phyloP scores from a whole-genome alignment of 257 asterid genomes.

The Solanum gracilifrons region DNA sequence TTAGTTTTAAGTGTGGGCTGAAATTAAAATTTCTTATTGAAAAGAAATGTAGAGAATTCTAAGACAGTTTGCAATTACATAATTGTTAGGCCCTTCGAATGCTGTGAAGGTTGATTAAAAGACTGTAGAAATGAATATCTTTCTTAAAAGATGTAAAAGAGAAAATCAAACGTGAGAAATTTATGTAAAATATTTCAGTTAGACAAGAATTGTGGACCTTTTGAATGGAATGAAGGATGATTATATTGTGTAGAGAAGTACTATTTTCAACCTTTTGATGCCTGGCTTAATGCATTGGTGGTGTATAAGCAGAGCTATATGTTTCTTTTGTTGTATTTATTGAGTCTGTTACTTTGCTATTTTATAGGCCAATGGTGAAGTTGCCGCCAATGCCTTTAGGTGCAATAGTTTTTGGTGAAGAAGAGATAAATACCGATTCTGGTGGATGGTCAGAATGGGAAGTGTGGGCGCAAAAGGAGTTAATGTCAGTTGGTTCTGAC shows the following conservation, averaged over 20 bases:
- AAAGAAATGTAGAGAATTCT: not conserved
- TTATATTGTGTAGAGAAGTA: not conserved
- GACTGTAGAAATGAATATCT: not conserved
- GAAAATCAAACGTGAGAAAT: not conserved
- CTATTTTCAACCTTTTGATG: not conserved
- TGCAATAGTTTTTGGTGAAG: slow-evolving; percentile 12
- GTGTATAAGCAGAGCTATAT: not conserved
- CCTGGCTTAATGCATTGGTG: not conserved
- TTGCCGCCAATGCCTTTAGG: slow-evolving; percentile 51
- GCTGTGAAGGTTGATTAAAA: not conserved
- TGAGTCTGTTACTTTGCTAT: not conserved
- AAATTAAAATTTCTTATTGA: not conserved
- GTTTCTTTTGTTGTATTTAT: slow-evolving; percentile 5
- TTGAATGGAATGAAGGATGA: not conserved
- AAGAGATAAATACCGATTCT: slow-evolving; percentile 6
- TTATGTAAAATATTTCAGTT: not conserved
- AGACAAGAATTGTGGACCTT: not conserved
- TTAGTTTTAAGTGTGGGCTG: not conserved
- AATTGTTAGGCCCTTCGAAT: not conserved
- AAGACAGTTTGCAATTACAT: not conserved
- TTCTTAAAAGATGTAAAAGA: not conserved
- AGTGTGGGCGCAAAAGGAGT: slow-evolving; percentile 71
- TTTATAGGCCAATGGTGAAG: slow-evolving; percentile 53
- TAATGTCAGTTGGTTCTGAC: slow-evolving; percentile 79
- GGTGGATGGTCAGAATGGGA: slow-evolving; percentile 69